A percentile compares a stretch with the other conserved stretches of the same genome.
Evolutionary conservation across 768 basidiomycete species (phyloP).

Genomic region (Suillus lakei): DNA sequence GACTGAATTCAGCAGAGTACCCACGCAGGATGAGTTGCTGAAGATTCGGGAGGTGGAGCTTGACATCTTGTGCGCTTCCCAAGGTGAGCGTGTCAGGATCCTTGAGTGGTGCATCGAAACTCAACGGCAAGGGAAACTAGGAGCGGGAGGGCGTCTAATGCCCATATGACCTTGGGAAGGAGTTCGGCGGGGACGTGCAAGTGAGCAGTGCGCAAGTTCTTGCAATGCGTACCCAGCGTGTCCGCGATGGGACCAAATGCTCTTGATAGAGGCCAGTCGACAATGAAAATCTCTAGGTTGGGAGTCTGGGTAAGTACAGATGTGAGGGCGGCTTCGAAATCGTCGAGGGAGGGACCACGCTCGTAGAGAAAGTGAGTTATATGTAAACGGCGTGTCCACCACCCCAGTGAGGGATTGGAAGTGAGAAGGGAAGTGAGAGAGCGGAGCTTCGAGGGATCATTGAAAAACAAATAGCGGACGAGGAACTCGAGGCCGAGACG

Average conservation of each 20-base stretch:
- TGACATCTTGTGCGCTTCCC: constrained; percentile 64
- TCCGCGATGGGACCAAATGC: constrained; percentile 70
- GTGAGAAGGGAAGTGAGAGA: constrained; percentile 57
- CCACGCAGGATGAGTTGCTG: constrained; percentile 69
- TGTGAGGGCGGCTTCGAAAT: constrained; percentile 58
- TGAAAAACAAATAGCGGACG: constrained; percentile 72
- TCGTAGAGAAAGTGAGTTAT: constrained; percentile 55
- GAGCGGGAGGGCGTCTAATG: constrained; percentile 62
- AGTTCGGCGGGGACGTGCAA: constrained; percentile 61
- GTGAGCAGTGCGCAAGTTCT: constrained; percentile 61
- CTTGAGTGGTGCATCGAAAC: constrained; percentile 36
- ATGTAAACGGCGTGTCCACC: constrained; percentile 79
- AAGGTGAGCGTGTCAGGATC: constrained; percentile 54
- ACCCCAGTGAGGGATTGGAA: constrained; percentile 57
- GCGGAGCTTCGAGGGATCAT: constrained; percentile 58
- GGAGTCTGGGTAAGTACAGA: constrained; percentile 68
- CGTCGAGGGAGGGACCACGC: constrained; percentile 47
- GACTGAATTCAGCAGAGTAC: constrained; percentile 62
- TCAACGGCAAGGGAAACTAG: constrained; percentile 63
- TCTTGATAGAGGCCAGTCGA: constrained; percentile 64
- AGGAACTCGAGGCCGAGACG: constrained; percentile 66
- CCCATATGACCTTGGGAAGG: constrained; percentile 73
- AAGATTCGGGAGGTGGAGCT: constrained; percentile 56
- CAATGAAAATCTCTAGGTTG: constrained; percentile 74
- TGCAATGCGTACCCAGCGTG: constrained; percentile 57